Conservation (phyloP, 2,329 filamentous ascomycete genomes). For the Westerdykella ornata region DNA sequence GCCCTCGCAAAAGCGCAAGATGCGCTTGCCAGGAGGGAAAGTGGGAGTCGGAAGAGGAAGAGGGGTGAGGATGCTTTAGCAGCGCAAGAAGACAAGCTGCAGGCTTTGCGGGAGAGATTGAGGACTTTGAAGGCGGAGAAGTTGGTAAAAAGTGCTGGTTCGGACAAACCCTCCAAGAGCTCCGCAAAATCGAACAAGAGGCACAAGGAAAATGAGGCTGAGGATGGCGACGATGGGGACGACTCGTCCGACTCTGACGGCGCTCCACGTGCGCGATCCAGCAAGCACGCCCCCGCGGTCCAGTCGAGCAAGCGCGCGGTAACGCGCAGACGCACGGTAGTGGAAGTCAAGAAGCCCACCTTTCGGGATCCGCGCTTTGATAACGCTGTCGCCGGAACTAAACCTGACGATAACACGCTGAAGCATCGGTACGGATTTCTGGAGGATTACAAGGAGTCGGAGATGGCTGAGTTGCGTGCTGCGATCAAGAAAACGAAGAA, state of each 20-base stretch:
- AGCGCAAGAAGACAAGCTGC: constrained; percentile 43
- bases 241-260: constrained; percentile 27
- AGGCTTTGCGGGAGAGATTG: constrained; percentile 41
- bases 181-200: constrained; percentile 10
- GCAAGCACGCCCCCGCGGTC: constrained; percentile 84
- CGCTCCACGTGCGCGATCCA: constrained; percentile 47
- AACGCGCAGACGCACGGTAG: constrained; percentile 67
- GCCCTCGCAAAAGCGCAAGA: constrained; percentile 83
- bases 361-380: constrained; percentile 86
- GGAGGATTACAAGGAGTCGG: constrained; percentile 74
- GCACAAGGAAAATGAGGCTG: constrained; percentile 19
- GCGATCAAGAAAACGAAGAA: constrained; percentile 64
- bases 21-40: constrained; percentile 45
- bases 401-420: constrained; percentile 52
- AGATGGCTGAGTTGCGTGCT: constrained; percentile 67
- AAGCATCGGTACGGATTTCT: constrained; percentile 80
- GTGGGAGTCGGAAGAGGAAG: constrained; percentile 38
- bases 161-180: constrained; percentile 17
- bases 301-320: constrained; percentile 79
- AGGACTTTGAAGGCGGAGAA: constrained; percentile 41
- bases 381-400: constrained; percentile 47
- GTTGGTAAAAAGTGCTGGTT: constrained; percentile 16
- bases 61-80: constrained; percentile 34
- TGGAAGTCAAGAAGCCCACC: constrained; percentile 53
- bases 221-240: constrained; percentile 29